Base-by-base conservation (phyloP, 495 filamentous ascomycete species). In the Pyronema omphalodes region DNA sequence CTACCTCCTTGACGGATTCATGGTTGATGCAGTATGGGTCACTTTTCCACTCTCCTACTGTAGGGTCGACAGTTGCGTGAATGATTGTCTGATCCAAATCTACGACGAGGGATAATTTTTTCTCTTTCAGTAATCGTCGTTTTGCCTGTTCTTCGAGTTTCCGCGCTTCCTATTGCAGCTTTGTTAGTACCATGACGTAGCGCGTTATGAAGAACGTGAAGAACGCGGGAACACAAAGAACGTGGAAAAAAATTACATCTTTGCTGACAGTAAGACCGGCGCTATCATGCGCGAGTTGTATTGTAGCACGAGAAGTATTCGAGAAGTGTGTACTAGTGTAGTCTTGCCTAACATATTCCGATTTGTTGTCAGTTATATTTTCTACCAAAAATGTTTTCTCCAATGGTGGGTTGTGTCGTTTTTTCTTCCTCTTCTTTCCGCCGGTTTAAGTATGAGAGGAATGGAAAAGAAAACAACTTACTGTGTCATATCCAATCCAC, bases 71-170 rank as follows among this genome's bases (percentile, higher is more conserved):
- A 46, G 88, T 94, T 12, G 91, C 91, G 67, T 99, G 91, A 56
- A 99, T 96, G 62, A 99, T 91, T 17, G 91, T 99, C 67, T 95
- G 89, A 65, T 99, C 91, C 23, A 99, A 70, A 73, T 99, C 91
- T 57, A 99, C 91, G 19, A 99, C 91, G 15, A 99, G 72, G 12
- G 86, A 93, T 9, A 99, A 74, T 68, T 89, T 93, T 51, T 81
- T 74, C 33, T 76, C 74, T 58, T 79, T 73, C 29, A 99, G 73
- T 17, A 99, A 71, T 15, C 91, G 79, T 41, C 78, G 75, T 67
- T 94, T 93, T 17, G 86, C 74, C 61, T 91, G 82, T 60, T 87
- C 80, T 69, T 96, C 89, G 36, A 85, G 79, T 48, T 77, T 78
- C 36, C 76, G 74, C 15, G 91, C 91, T 67, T 93, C 86, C 44